phyloP scores from a whole-genome alignment of 441 rosid species.

The Manihot esculenta region DNA sequence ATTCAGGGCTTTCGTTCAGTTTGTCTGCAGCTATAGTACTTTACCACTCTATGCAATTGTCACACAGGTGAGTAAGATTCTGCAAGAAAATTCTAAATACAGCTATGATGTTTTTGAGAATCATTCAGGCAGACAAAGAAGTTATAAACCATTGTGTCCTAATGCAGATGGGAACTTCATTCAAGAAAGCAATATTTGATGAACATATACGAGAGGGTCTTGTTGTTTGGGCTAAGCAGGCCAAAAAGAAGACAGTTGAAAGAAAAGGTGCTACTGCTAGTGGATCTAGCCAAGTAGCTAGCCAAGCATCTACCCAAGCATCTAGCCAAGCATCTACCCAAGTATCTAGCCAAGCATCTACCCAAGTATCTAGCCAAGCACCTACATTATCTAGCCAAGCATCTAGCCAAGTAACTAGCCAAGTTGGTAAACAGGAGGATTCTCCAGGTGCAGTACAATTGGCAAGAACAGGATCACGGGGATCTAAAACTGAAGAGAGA shows the following conservation, averaged over 20 bases:
- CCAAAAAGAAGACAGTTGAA: conserved; percentile 46
- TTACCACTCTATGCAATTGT: conserved; percentile 83
- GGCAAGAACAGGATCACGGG: conserved; percentile 1
- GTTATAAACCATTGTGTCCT: background rate
- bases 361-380: no score
- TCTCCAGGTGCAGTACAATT: conserved; percentile 21
- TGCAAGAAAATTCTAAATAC: background rate
- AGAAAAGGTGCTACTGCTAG: no score
- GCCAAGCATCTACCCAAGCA: no score
- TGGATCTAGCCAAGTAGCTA: no score
- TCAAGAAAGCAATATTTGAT: conserved; percentile 69
- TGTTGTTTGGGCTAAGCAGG: conserved; percentile 63
- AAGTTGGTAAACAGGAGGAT: conserved; percentile 18
- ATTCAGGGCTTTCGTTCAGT: conserved; percentile 64
- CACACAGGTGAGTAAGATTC: conserved; percentile 51
- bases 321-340: no score
- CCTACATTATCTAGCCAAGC: conserved; percentile 23
- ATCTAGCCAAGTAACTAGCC: background rate
- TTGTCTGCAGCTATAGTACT: conserved; percentile 82
- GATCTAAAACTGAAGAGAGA: conserved; percentile 10
- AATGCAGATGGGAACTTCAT: conserved; percentile 80
- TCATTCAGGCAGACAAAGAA: background rate
- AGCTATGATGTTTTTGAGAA: no score
- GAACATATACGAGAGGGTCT: conserved; percentile 62
- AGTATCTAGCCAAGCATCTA: no score